Evolutionary conservation across 176 grass and related monocot genomes (phyloP).

Genomic region (Guadua angustifolia): DNA sequence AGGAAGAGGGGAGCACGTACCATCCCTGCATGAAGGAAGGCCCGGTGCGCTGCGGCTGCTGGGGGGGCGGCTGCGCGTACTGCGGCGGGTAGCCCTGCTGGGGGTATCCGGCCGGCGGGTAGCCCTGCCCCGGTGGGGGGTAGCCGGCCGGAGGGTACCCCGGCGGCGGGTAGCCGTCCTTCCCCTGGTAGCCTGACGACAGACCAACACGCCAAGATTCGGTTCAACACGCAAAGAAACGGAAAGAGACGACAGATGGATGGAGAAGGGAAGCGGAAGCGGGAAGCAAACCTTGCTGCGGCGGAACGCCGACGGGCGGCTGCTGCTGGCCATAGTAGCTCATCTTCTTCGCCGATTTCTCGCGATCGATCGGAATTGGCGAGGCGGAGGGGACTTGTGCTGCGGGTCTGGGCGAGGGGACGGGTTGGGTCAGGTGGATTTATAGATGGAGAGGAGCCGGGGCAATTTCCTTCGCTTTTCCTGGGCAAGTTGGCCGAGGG

Average conservation of each 20-base stretch:
- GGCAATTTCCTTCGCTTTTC: neutral
- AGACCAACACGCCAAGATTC: slow-evolving; percentile 18
- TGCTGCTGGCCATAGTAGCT: slow-evolving; percentile 81
- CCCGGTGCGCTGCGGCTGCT: slow-evolving; percentile 62
- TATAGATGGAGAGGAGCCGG: neutral
- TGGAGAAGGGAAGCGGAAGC: neutral
- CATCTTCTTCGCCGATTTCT: slow-evolving; percentile 35
- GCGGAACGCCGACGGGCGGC: slow-evolving; percentile 71
- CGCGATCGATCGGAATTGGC: slow-evolving; percentile 12
- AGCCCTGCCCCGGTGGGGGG: slow-evolving; percentile 51
- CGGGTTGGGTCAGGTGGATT: neutral
- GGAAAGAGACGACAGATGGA: neutral
- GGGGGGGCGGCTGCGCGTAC: slow-evolving; percentile 68
- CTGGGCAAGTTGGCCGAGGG: neutral
- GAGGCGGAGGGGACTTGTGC: neutral
- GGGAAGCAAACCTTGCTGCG: slow-evolving; percentile 57
- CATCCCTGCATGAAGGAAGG: slow-evolving; percentile 78
- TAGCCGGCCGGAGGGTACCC: slow-evolving; percentile 65
- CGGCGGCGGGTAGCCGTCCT: slow-evolving; percentile 60
- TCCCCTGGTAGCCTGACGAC: slow-evolving; percentile 54
- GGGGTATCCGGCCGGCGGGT: slow-evolving; percentile 52
- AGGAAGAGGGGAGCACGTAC: slow-evolving; percentile 11
- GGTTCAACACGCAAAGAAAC: neutral
- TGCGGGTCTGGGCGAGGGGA: neutral
- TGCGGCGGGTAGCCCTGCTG: slow-evolving; percentile 65